Evolutionary conservation across 805 yeast species (phyloP).

Genomic region (Dipodascus albidus): DNA sequence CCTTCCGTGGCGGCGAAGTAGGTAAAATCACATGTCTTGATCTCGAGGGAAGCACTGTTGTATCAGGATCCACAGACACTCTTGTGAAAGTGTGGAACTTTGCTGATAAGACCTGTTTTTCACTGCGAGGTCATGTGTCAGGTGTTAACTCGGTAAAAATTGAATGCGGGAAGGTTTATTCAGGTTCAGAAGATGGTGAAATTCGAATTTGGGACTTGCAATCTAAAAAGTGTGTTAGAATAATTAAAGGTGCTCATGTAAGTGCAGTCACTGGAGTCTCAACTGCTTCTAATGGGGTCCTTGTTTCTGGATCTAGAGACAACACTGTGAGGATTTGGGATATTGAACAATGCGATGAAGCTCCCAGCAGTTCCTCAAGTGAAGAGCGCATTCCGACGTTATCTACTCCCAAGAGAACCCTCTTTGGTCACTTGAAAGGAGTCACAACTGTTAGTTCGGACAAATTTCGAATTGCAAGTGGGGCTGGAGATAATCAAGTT

Average conservation of each 20-base stretch:
- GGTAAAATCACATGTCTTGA: constrained; percentile 73
- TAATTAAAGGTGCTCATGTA: constrained; percentile 52
- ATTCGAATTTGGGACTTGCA: constrained; percentile 60
- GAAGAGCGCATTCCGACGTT: constrained; percentile 5
- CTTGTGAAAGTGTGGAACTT: constrained; percentile 96
- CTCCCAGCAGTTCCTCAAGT: constrained; percentile 4
- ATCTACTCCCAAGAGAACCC: constrained; percentile 76
- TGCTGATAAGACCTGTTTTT: constrained; percentile 82
- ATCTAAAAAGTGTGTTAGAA: constrained; percentile 36
- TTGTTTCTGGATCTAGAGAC: constrained; percentile 5
- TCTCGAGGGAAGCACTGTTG: constrained; percentile 56
- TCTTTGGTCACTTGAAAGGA: constrained; percentile 97
- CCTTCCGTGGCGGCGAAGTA: constrained; percentile 66
- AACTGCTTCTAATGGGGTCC: constrained; percentile 48
- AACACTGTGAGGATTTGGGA: constrained; percentile 8
- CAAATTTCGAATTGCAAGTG: constrained; percentile 85
- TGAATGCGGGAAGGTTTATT: constrained; percentile 16
- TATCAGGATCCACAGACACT: constrained; percentile 85
- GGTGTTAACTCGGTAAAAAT: constrained; percentile 87
- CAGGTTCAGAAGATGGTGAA: constrained; percentile 51
- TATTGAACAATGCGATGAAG: constrained; percentile 16
- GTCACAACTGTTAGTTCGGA: constrained; percentile 97
- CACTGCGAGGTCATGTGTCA: constrained; percentile 86
- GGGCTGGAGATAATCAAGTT: constrained; percentile 83
- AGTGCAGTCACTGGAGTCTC: constrained; percentile 73